phyloP scores from a whole-genome alignment of 306 rosid species.

The Cajanus cajan region DNA sequence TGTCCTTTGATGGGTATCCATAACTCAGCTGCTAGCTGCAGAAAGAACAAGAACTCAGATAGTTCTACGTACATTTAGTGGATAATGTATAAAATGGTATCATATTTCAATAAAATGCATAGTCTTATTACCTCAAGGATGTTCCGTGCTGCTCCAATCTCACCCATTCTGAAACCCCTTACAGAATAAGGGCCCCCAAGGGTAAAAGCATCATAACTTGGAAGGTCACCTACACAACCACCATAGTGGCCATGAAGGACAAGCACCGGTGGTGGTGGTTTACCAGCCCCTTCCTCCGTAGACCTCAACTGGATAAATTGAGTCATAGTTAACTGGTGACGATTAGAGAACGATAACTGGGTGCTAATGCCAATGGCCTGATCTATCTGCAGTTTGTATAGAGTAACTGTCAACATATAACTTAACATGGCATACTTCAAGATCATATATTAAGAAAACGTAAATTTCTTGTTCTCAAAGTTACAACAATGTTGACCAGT shows the following conservation, averaged over 20 bases:
- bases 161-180: conserved; percentile 83
- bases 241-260: conserved; percentile 84
- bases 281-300: conserved; percentile 81
- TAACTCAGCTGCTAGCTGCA: conserved; percentile 73
- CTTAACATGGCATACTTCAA: background rate
- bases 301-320: conserved; percentile 58
- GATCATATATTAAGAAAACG: background rate
- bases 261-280: conserved; percentile 77
- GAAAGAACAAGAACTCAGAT: background rate
- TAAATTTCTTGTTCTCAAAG: background rate
- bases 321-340: conserved; percentile 77
- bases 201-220: conserved; percentile 78
- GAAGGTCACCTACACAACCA: conserved; percentile 89
- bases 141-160: conserved; percentile 76
- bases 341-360: conserved; percentile 74
- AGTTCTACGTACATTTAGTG: background rate
- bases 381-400: conserved; percentile 52
- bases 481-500: background rate
- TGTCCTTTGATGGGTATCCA: conserved; percentile 67
- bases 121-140: conserved; percentile 70
- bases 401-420: conserved; percentile 14
- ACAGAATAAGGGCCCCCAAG: conserved; percentile 89
- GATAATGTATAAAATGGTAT: background rate
- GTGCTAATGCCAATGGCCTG: conserved; percentile 79
- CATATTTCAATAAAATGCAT: background rate